These are phyloP conservation scores for Aquilaria sinensis DNA, from an alignment of 345 rosid genomes.

Conservation along the genomic window DNA sequence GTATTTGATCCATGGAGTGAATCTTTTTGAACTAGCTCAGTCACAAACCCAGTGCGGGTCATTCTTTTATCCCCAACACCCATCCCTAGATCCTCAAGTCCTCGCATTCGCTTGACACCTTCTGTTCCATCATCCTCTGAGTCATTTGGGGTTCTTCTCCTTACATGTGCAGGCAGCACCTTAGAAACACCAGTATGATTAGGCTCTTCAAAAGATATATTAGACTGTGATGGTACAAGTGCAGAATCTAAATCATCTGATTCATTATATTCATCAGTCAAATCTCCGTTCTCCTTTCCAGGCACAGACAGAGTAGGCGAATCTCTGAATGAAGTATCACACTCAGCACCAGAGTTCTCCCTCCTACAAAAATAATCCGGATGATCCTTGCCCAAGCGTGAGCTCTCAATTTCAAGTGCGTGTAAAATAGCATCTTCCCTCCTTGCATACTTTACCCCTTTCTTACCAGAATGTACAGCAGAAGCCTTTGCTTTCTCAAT, in stretches of 20 bases:
- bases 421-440: conserved; percentile 93
- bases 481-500: conserved; percentile 84
- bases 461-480: conserved; percentile 63
- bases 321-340: conserved; percentile 36
- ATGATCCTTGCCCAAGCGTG: conserved; percentile 55
- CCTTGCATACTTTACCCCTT: conserved; percentile 72
- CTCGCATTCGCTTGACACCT: conserved; percentile 95
- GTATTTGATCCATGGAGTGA: conserved; percentile 29
- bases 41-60: conserved; percentile 25
- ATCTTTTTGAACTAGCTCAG: conserved; percentile 33
- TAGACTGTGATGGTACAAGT: conserved; percentile 61
- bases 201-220: conserved; percentile 63
- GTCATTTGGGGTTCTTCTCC: conserved; percentile 89
- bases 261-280: conserved; percentile 30
- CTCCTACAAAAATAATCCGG: conserved; percentile 29
- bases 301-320: conserved; percentile 43
- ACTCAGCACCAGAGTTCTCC: conserved; percentile 27
- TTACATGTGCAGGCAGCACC: conserved; percentile 41
- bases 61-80: conserved; percentile 40
- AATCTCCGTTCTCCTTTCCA: conserved; percentile 41
- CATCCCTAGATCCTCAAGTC: conserved; percentile 87
- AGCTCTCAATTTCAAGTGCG: conserved; percentile 87
- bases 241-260: conserved; percentile 38
- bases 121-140: conserved; percentile 97
- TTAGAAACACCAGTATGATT: conserved; percentile 33